Percentiles rank a stretch among this genome's conserved stretches.
These are phyloP conservation scores for Pisolithus orientalis DNA, from an alignment of 768 basidiomycete genomes.

Conservation along the genomic window DNA sequence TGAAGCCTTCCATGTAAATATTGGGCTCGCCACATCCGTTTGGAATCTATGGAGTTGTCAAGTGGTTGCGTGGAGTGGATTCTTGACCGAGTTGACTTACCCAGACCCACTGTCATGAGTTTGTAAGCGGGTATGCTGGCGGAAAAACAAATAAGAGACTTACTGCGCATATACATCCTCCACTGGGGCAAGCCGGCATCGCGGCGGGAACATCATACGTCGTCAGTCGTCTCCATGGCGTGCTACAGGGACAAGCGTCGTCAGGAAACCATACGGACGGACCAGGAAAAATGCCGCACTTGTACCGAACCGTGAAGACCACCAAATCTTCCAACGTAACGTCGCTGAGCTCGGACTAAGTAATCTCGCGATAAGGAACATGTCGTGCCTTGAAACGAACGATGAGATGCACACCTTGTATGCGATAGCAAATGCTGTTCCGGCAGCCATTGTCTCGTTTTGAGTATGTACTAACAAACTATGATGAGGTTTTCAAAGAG, in stretches of 20 bases:
- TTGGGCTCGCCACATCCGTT: constrained; percentile 48
- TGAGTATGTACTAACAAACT: constrained; percentile 42
- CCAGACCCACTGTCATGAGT: constrained; percentile 43
- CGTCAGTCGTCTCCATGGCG: constrained; percentile 46
- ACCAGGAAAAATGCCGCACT: constrained; percentile 26
- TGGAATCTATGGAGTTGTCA: constrained; percentile 3
- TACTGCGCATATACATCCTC: constrained; percentile 47
- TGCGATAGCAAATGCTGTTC: constrained; percentile 51
- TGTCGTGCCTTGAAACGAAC: neutral
- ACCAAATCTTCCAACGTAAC: constrained; percentile 44
- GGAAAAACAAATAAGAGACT: constrained; percentile 11
- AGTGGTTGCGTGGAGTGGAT: neutral
- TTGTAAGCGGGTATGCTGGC: neutral
- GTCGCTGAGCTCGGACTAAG: constrained; percentile 39
- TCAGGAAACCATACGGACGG: neutral
- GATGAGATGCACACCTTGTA: constrained; percentile 33
- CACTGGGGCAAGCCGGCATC: constrained; percentile 44
- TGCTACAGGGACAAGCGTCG: constrained; percentile 23
- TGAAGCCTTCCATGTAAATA: constrained; percentile 43
- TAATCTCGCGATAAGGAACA: neutral
- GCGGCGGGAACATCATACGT: constrained; percentile 42
- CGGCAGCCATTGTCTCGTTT: constrained; percentile 45
- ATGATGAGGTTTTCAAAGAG: neutral
- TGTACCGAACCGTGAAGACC: constrained; percentile 45
- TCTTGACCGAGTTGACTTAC: constrained; percentile 19